These are phyloP conservation scores for Mycena rosella DNA, from an alignment of 768 basidiomycete genomes.

Conservation along the genomic window DNA sequence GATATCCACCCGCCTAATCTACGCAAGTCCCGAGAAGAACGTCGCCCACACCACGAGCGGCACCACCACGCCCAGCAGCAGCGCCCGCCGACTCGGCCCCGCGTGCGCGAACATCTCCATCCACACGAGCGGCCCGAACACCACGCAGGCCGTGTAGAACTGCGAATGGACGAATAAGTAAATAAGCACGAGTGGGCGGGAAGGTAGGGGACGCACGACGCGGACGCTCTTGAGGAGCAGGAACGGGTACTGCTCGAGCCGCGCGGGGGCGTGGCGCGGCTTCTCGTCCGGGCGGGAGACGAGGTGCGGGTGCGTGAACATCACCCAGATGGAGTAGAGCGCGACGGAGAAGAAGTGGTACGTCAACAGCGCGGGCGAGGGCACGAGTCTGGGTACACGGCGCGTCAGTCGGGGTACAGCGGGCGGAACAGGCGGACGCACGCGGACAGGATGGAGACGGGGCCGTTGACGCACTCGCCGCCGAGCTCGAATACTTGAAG, in stretches of 20 bases:
- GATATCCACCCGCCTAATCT: neutral
- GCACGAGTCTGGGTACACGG: constrained; percentile 67
- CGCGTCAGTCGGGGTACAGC: neutral
- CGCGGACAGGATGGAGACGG: constrained; percentile 92
- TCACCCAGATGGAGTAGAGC: constrained; percentile 91
- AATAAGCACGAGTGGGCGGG: constrained; percentile 1
- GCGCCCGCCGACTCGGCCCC: constrained; percentile 20
- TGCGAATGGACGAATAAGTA: constrained; percentile 48
- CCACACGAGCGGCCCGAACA: constrained; percentile 91
- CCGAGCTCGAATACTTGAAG: constrained; percentile 98
- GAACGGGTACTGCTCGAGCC: constrained; percentile 75
- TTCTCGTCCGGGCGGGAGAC: constrained; percentile 51
- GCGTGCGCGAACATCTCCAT: constrained; percentile 66
- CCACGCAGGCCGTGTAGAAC: constrained; percentile 94
- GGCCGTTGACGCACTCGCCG: constrained; percentile 88
- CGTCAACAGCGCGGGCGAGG: constrained; percentile 84
- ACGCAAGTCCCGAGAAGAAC: constrained; percentile 7
- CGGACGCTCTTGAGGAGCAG: constrained; percentile 70
- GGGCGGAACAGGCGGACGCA: constrained; percentile 50
- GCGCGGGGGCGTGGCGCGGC: constrained; percentile 54
- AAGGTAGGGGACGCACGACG: constrained; percentile 69
- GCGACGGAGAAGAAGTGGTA: constrained; percentile 97
- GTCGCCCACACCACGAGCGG: neutral
- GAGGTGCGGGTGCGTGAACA: constrained; percentile 73
- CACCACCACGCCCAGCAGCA: constrained; percentile 11